Evolutionary conservation across 345 rosid species (phyloP).

Genomic region (Laguncularia racemosa): DNA sequence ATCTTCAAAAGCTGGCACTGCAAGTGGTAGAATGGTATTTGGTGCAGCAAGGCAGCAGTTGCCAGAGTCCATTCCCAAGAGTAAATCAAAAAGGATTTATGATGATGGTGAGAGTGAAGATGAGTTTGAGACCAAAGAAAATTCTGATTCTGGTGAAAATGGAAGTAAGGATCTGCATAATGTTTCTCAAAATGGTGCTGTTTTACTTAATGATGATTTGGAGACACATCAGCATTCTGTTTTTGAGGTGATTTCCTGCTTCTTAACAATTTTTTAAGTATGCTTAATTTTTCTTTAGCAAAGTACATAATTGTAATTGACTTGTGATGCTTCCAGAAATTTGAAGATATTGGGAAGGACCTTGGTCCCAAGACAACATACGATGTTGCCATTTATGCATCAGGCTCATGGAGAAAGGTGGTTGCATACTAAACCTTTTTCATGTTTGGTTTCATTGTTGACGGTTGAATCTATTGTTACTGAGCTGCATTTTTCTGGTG

Average conservation of each 20-base stretch:
- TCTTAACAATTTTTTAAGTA: neutral
- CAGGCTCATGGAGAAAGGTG: slow-evolving; percentile 79
- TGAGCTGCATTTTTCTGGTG: neutral
- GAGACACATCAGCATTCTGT: slow-evolving; percentile 27
- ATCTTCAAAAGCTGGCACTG: slow-evolving; percentile 19
- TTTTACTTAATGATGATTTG: slow-evolving; percentile 28
- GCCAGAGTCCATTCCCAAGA: slow-evolving; percentile 25
- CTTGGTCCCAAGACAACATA: slow-evolving; percentile 65
- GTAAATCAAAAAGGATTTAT: slow-evolving; percentile 34
- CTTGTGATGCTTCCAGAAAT: slow-evolving; percentile 25
- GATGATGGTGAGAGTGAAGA: slow-evolving; percentile 62
- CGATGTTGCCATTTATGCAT: slow-evolving; percentile 68
- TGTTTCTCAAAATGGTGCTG: slow-evolving; percentile 17
- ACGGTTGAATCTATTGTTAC: slow-evolving; percentile 1
- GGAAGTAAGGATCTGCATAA: slow-evolving; percentile 23
- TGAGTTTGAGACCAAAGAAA: slow-evolving; percentile 37
- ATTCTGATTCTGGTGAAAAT: slow-evolving; percentile 17
- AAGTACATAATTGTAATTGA: neutral
- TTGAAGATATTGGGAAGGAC: slow-evolving; percentile 33
- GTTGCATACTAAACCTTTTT: neutral
- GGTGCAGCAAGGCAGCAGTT: slow-evolving; percentile 48
- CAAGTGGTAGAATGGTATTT: slow-evolving; percentile 76
- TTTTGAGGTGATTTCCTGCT: slow-evolving; percentile 31
- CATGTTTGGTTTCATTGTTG: slow-evolving; percentile 2
- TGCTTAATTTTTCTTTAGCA: neutral